Evolutionary conservation across 352 stramenopile genomes (phyloP), one percentile per base, ranked within the genome.

Genomic region (Plasmopara muralis): DNA sequence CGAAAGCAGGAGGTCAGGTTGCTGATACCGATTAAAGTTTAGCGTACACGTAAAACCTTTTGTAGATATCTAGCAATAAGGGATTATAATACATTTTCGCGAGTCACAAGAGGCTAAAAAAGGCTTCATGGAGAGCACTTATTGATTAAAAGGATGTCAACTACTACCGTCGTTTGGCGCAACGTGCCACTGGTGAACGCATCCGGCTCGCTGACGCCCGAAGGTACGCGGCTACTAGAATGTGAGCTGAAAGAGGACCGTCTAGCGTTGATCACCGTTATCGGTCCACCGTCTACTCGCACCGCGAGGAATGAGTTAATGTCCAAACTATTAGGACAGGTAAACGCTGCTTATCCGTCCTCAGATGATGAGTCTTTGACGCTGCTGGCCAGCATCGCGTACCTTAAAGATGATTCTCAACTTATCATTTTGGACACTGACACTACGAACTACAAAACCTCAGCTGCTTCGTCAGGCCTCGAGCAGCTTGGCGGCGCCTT

Each of bases 351-450:
- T 16, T 9, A 42, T 4, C 37, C 37, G 13, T 46, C 28, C 39
- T 53, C 20, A 10, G 48, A 31, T 15, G 58, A 67, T 4, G 53
- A 60, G 16, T 42, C 56, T 9, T 56, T 84, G 10, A 55, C 59
- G 29, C 43, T 84, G 50, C 43, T 87, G 9, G 72, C 74, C 6
- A 75, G 49, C 30, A 64, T 76, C 44, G 41, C 57, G 16, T 70
- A 66, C 51, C 29, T 63, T 4, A 74, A 88, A 30, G 58, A 82
- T 10, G 75, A 88, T 56, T 76, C 76, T 16, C 54, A 63, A 0
- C 10, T 85, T n/a, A 51, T 90, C 9, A 20, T 90, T 12, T 44
- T 90, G 37, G 75, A 87, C 34, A 55, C 66, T 10, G 55, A 57
- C 15, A 20, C 33, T 0, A 25, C 39, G 0, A 47, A 60, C 33